Evolutionary conservation across 371 early-diverging fungal species (phyloP).

Genomic region (Saksenaea oblongispora): DNA sequence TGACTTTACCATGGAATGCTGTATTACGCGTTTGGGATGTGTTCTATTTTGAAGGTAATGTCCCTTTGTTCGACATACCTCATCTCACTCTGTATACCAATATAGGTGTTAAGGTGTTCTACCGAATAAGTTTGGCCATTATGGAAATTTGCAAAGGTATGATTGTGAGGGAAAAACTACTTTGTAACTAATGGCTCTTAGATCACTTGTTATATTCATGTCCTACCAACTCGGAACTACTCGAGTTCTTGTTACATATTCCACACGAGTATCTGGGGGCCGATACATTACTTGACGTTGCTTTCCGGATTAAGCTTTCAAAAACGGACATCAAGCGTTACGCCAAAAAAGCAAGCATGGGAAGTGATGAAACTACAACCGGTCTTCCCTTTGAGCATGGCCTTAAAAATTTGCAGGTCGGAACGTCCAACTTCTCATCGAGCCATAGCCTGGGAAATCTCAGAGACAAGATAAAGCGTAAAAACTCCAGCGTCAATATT

Average conservation of each 20-base stretch:
- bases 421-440: constrained; percentile 13
- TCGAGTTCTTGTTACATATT: constrained; percentile 80
- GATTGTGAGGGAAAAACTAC: background rate
- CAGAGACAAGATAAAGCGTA: constrained; percentile 22
- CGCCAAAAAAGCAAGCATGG: constrained; percentile 41
- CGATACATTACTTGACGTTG: constrained; percentile 67
- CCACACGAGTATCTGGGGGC: constrained; percentile 75
- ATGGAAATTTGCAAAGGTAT: constrained; percentile 65
- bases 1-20: constrained; percentile 88
- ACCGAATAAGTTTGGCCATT: constrained; percentile 83
- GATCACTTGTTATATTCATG: constrained; percentile 72
- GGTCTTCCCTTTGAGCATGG: constrained; percentile 49
- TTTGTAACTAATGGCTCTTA: constrained; percentile 8
- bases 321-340: constrained; percentile 49
- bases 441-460: constrained; percentile 14
- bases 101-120: constrained; percentile 78
- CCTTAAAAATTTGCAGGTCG: constrained; percentile 45
- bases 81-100: background rate
- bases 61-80: background rate
- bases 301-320: constrained; percentile 67
- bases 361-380: constrained; percentile 28
- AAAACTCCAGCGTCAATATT: constrained; percentile 13
- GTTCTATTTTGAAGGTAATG: constrained; percentile 77
- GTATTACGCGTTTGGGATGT: constrained; percentile 94
- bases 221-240: constrained; percentile 74